Evolutionary conservation across 257 asterid species (phyloP).

Genomic region (Solanum bukasovii): DNA sequence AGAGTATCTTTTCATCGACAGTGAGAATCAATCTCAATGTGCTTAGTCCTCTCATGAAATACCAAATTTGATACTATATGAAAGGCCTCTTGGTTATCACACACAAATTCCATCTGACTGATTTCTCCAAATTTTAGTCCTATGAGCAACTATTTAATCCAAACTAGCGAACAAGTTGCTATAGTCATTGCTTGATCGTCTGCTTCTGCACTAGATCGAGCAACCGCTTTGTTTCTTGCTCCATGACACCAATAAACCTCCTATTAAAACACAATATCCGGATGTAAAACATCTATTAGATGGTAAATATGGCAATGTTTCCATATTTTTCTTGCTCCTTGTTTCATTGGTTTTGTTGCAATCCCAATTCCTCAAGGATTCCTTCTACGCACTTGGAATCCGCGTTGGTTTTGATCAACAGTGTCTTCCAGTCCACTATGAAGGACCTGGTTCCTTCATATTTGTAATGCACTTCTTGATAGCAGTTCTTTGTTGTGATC

Average conservation of each 20-base stretch:
- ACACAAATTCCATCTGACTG: not conserved
- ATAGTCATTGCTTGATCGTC: not conserved
- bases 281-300: not conserved
- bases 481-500: not conserved
- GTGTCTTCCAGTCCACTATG: not conserved
- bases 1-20: not conserved
- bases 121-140: not conserved
- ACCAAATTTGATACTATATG: not conserved
- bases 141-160: no score
- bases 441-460: not conserved
- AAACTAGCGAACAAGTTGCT: not conserved
- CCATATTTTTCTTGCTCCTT: not conserved
- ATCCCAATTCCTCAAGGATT: not conserved
- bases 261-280: not conserved
- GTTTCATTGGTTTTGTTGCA: not conserved
- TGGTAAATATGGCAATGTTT: not conserved
- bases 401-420: not conserved
- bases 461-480: not conserved
- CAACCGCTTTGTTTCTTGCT: not conserved
- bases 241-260: not conserved
- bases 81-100: not conserved
- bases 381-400: not conserved
- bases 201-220: not conserved
- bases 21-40: not conserved
- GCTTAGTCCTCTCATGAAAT: not conserved